Conservation (phyloP, 768 basidiomycete species). For the Mycena epipterygia region DNA sequence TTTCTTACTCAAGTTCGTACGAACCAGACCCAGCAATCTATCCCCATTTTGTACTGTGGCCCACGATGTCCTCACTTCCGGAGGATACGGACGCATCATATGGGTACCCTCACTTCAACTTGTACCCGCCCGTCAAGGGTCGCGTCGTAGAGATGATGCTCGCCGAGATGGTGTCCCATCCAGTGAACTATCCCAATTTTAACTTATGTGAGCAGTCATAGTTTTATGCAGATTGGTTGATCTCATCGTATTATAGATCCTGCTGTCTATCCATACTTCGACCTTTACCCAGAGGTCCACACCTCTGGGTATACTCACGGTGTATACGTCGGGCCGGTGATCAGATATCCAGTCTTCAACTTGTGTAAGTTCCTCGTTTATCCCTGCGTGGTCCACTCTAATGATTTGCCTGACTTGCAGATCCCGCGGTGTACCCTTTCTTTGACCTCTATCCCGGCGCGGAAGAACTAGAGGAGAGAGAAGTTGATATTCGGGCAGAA, state of each 20-base stretch:
- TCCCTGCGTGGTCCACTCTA: background rate
- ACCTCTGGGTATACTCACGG: conserved; percentile 24
- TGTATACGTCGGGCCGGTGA: conserved; percentile 10
- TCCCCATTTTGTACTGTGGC: conserved; percentile 58
- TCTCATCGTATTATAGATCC: conserved; percentile 41
- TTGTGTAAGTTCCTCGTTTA: conserved; percentile 24
- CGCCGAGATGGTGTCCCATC: background rate
- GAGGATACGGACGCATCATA: background rate
- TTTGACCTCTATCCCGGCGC: conserved; percentile 40
- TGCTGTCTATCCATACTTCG: conserved; percentile 51
- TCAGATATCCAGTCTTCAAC: conserved; percentile 32
- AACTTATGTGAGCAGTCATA: conserved; percentile 48
- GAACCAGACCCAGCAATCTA: conserved; percentile 54
- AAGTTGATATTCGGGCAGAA: background rate
- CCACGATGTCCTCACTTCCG: conserved; percentile 34
- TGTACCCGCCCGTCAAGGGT: background rate
- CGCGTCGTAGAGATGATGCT: background rate
- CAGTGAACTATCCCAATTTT: conserved; percentile 45
- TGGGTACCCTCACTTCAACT: conserved; percentile 5
- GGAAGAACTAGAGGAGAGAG: background rate
- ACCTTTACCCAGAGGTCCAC: conserved; percentile 42
- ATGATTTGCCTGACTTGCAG: background rate
- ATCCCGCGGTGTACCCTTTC: conserved; percentile 34
- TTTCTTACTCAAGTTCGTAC: background rate
- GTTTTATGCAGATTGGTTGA: background rate